Base-by-base conservation (phyloP, 345 rosid species). In the Toxicodendron radicans region DNA sequence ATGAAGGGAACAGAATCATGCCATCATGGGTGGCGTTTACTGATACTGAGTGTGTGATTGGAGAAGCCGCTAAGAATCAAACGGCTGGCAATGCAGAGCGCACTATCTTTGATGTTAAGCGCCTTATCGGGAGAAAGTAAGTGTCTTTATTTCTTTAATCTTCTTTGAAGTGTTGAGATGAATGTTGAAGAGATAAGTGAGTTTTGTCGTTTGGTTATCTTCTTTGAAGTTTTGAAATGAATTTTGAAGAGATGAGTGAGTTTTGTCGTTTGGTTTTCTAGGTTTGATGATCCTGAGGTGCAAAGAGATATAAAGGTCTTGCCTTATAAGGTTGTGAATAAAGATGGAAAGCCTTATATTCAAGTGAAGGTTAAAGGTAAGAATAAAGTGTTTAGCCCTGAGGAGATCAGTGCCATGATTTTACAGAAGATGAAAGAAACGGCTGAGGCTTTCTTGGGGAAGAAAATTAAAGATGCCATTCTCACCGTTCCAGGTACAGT, bases 21-120 rank as follows among this genome's bases (percentile, higher is more conserved):
- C 91, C 93, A 24, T 87, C 93, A 0, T 85, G 91, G 91, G 93
- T 89, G 48, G 91, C 93, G 1, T 89, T 87, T 75, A 84, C 92
- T 27, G 92, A 87, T 33, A 78, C 83, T 0, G 89, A 90, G 76
- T 87, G 90, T 77, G 84, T 88, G 49, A 85, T 90, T 5, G 92
- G 92, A 41, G 89, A 87, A 48, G 92, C 92, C 0, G 90, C 92
- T 7, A 88, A 88, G 78, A 88, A 85, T 70, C 92, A 88, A 73
- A 89, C 90, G 38, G 76, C 89, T 24, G 66, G 75, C 75, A 88
- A 85, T 62, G 78, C 86, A 2, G 81, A 86, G 3, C 78, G 89
- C 24, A 89, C 92, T 10, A 46, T 89, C 66, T 85, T 79, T 4
- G 90, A 79, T 24, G 84, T 83, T 0, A 88, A 88, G 80, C 86